Base-by-base conservation (phyloP, 768 basidiomycete species). In the Clitopilus hobsonii region DNA sequence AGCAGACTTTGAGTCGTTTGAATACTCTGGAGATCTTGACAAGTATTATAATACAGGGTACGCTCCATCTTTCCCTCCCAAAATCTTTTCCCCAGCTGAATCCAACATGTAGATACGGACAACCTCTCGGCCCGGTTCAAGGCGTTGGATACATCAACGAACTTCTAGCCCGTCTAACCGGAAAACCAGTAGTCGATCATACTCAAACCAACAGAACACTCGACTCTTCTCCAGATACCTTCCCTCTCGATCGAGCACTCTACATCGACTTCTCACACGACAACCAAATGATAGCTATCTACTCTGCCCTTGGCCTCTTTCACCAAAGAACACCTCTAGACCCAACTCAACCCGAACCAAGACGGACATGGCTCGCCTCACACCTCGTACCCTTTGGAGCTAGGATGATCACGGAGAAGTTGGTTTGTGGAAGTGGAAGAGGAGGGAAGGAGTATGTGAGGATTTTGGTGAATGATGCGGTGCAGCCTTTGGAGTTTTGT, bases 141-240 rank as follows among this genome's bases (percentile, higher is more conserved):
- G 91, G 91, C 27, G 85, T 94, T 3, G 94, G 93, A 5, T 96
- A 89, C 65, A 75, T 90, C 63, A 94, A 93, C 65, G 93, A 95
- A 70, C 80, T 96, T n/a, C 67, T 95, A 20, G 89, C 91, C 0
- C 83, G 94, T 10, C 76, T 96, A 38, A 89, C 86, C 0, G 75
- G 76, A 14, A 68, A 65, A 14, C 80, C 83, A 1, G 87, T 91
- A 25, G 65, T 65, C 36, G 90, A 92, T 67, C 63, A 77, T 58
- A 92, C 90, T 0, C 86, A 88, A 61, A 89, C 88, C 2, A 94
- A 94, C 68, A 69, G 68, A 8, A 93, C 91, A 0, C 77, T 94
- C 25, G 84, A 88, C 63, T 61, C 72, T 0, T 75, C 78, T 3
- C 81, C 83, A 0, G 60, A 61, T 11, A 91, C 88, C 0, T 94